Evolutionary conservation across 192 early-diverging fungal species (phyloP), one percentile per base, ranked within the genome.

Genomic region (Fimicolochytrium jonesii): DNA sequence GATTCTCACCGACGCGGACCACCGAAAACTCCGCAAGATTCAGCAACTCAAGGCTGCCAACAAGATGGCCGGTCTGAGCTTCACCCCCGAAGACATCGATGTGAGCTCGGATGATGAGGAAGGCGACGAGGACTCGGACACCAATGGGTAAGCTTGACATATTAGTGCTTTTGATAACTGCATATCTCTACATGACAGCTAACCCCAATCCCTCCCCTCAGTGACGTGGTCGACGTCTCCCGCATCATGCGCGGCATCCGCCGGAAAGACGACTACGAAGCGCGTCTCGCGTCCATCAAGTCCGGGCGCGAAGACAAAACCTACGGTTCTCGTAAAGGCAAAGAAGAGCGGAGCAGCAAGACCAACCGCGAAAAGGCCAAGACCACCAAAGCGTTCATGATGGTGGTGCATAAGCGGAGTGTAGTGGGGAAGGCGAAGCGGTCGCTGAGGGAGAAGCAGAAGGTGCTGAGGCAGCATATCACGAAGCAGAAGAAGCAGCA

Each of bases 321-420:
- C 79, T 98, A 86, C 72, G 87, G 89, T 29, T 91, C 92, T 30
- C 81, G 74, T 53, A 93, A 92, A 82, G 88, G 90, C 54, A 92
- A 91, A 68, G 90, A 89, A 36, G 83, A 88, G 20, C 69, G 78
- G 32, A 75, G 78, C 48, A 87, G 84, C 29, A 83, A 87, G 26
- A 92, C 95, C 55, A 98, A 97, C 77, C 80, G 82, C 72, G 92
- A 94, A 58, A 99, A 97, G 81, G 61, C 87, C 62, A 91, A 90
- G 71, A 81, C 81, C 57, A 91, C 85, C 60, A 99, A 99, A 85
- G 83, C 87, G 70, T 92, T 87, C 68, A 85, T 86, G 76, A 99
- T 99, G 97, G 81, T 98, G 60, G 79, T 91, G 22, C 95, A 99
- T 77, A 97, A 97, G 81, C 79, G 84, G 43, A 78, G 83, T 44